A percentile compares a stretch with the other conserved stretches of the same genome.
phyloP scores from a whole-genome alignment of 2,329 filamentous ascomycete species.

The Botrytis squamosa region DNA sequence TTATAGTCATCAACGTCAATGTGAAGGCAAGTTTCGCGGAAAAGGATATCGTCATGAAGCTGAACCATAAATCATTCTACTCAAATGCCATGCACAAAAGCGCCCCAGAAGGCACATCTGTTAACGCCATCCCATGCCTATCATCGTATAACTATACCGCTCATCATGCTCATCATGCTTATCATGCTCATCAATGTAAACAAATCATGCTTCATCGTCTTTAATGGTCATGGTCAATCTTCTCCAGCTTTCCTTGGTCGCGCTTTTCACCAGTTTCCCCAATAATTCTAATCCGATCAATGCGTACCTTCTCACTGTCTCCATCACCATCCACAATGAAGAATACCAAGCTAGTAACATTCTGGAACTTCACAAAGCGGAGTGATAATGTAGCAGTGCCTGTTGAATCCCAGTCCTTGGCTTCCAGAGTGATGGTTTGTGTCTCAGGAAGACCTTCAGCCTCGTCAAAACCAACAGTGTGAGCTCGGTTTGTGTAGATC shows the following conservation, averaged over 20 bases:
- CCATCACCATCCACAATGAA: conserved; percentile 87
- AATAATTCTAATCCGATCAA: conserved; percentile 77
- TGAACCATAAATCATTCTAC: background rate
- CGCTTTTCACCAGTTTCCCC: conserved; percentile 90
- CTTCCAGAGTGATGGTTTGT: conserved; percentile 72
- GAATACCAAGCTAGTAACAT: conserved; percentile 78
- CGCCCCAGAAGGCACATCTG: conserved; percentile 20
- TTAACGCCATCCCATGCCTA: conserved; percentile 29
- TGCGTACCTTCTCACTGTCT: conserved; percentile 78
- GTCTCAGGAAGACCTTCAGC: conserved; percentile 82
- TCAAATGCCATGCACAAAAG: conserved; percentile 19
- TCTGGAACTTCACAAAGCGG: conserved; percentile 97
- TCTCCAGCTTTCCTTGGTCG: conserved; percentile 92
- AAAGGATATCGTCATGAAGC: conserved; percentile 1
- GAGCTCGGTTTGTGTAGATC: conserved; percentile 82
- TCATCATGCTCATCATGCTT: conserved; percentile 16
- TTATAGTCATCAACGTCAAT: background rate
- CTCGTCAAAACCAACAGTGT: conserved; percentile 93
- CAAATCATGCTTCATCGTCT: conserved; percentile 40
- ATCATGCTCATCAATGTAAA: conserved; percentile 21
- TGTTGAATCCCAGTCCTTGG: conserved; percentile 78
- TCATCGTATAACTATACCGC: conserved; percentile 12
- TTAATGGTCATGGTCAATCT: conserved; percentile 75
- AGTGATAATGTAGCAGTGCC: conserved; percentile 71
- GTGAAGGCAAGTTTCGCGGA: background rate